A percentile compares a stretch with the other conserved stretches of the same genome.
phyloP scores from a whole-genome alignment of 1,139 yeast species.

The Lodderomyces elongisporus region DNA sequence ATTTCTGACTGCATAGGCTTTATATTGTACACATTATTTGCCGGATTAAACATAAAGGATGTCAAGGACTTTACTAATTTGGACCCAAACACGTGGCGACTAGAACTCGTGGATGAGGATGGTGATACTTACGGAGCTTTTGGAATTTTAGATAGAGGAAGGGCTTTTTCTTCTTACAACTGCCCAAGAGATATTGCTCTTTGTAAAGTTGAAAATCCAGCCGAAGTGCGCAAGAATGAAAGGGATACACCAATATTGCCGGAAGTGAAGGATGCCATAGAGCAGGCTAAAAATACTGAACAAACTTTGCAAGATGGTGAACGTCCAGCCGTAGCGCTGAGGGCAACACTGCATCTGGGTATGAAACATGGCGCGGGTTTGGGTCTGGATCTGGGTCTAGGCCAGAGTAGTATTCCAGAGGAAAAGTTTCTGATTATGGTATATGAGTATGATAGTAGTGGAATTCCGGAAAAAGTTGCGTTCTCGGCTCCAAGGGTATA shows the following conservation, averaged over 20 bases:
- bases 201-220: constrained; percentile 37
- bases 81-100: constrained; percentile 61
- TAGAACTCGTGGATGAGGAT: constrained; percentile 73
- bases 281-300: constrained; percentile 6
- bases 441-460: constrained; percentile 9
- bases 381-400: no score
- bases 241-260: constrained; percentile 52
- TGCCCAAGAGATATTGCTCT: constrained; percentile 62
- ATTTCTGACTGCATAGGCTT: constrained; percentile 65
- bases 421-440: constrained; percentile 11
- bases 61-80: constrained; percentile 15
- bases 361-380: no score
- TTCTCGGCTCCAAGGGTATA: constrained; percentile 12
- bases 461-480: constrained; percentile 7
- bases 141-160: constrained; percentile 59
- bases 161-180: constrained; percentile 53
- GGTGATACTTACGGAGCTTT: constrained; percentile 76
- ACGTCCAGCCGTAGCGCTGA: no score
- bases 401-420: no score
- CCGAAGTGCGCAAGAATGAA: constrained; percentile 30
- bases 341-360: constrained; percentile 3
- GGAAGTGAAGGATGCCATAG: constrained; percentile 28
- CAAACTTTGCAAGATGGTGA: no score
- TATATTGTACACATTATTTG: constrained; percentile 36
- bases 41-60: constrained; percentile 17